Base-by-base conservation (phyloP, 345 rosid species). In the Euphorbia peplus region DNA sequence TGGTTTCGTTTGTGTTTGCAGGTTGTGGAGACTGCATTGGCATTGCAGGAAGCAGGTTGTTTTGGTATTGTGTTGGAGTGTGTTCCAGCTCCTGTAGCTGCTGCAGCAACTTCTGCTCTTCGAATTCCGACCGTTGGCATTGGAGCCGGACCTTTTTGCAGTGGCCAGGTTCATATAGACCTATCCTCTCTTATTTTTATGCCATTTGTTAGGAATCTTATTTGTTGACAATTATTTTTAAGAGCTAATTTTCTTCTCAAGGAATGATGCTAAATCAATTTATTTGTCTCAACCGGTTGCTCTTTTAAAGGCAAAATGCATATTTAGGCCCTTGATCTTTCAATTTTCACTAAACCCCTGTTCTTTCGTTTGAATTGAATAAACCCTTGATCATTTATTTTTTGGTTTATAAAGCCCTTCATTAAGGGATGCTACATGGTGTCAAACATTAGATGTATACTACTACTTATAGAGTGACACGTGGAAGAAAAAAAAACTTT, bases 1-100 rank as follows among this genome's bases (percentile, higher is more conserved):
- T 57, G 64, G 64, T 53, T 70, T 70, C 16, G n/a, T n/a, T 70
- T 70, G 4, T 42, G 68, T 62, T 46, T 66, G 72, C 72, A 91
- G 97, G 96, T 93, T 79, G 95, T 95, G 60, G 95, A 91, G 82
- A 95, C 97, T 75, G 97, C 97, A 5, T 60, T 91, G 79, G 95
- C 92, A 71, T 75, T 95, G 81, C 96, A 95, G 82, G 93, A 91
- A 78, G 90, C 86, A 0, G 97, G 99, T 24, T 95, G 99, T 66
- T 95, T 91, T 76, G 82, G 95, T 0, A 89, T 95, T 73, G 96
- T 91, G 71, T 83, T 91, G 63, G 96, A 91, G 79, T 93, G 98
- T 70, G 95, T 93, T 37, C 96, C 97, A 0, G 73, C 97, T 1
- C 89, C 87, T 4, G 99, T 91, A 52, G 90, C 95, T 68, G 99